Evolutionary conservation across 2,329 filamentous ascomycete genomes (phyloP).

Genomic region (Fusarium musae): DNA sequence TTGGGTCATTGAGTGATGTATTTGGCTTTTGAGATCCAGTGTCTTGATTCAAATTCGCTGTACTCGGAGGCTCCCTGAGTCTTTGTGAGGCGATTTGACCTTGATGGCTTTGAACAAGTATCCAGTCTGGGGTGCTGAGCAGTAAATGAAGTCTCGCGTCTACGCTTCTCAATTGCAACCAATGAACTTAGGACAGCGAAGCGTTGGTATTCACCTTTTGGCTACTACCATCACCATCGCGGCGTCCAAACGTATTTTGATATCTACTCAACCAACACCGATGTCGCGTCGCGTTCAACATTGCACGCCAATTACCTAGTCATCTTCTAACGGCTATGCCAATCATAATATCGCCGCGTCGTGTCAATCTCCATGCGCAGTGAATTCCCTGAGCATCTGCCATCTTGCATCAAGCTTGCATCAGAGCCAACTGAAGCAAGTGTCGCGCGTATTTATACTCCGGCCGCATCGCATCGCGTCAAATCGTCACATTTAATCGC

Average conservation of each 20-base stretch:
- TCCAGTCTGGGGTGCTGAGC: no score
- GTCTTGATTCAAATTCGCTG: neutral
- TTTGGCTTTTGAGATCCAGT: neutral
- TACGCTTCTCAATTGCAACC: fast-evolving
- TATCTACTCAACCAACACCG: neutral
- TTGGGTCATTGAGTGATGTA: neutral
- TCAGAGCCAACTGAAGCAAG: neutral
- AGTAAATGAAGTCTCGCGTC: fast-evolving
- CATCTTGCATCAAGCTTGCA: fast-evolving
- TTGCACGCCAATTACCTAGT: fast-evolving
- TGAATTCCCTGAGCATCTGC: no score
- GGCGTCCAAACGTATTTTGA: fast-evolving
- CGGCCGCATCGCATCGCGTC: neutral
- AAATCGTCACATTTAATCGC: neutral
- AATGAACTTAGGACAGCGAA: fast-evolving
- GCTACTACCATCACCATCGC: neutral
- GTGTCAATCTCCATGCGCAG: fast-evolving
- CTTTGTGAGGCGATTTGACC: neutral
- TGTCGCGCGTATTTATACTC: neutral
- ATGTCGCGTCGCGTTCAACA: neutral
- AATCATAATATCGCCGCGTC: fast-evolving
- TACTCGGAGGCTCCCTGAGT: neutral
- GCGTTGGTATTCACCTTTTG: neutral
- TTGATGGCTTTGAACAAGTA: no score
- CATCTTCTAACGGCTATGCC: fast-evolving